Conservation (phyloP, 2,329 filamentous ascomycete species). For the Colletotrichum lupini region DNA sequence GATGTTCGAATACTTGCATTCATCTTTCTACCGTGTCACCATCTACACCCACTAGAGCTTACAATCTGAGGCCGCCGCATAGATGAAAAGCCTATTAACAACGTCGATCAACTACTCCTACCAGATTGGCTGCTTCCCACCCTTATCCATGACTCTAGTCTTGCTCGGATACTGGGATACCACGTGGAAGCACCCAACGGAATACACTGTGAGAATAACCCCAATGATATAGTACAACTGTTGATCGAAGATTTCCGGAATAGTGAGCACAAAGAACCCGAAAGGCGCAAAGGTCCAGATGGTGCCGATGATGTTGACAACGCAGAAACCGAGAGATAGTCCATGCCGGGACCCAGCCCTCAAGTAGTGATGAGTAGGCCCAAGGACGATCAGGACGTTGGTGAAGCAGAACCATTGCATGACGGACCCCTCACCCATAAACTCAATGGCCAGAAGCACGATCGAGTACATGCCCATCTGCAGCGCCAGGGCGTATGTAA, state of each 20-base stretch:
- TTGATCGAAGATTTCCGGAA: conserved; percentile 2
- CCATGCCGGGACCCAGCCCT: conserved; percentile 21
- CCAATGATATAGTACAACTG: conserved; percentile 8
- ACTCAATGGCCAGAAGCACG: conserved; percentile 16
- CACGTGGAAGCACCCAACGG: conserved; percentile 2
- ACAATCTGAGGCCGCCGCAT: too few relatives aligned
- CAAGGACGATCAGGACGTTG: conserved; percentile 30
- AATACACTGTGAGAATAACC: not conserved
- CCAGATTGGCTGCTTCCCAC: conserved; percentile 7
- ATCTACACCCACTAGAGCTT: too few relatives aligned
- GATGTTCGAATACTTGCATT: too few relatives aligned
- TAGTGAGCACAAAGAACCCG: not conserved
- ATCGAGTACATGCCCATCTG: conserved; percentile 29
- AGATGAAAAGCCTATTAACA: too few relatives aligned
- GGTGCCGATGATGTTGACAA: conserved; percentile 17
- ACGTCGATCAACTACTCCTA: not conserved
- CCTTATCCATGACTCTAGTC: not conserved
- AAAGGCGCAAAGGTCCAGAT: conserved; percentile 11
- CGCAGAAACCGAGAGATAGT: conserved; percentile 25
- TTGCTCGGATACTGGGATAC: conserved; percentile 16
- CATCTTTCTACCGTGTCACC: too few relatives aligned
- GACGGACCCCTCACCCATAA: conserved; percentile 28
- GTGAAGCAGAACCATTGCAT: conserved; percentile 34
- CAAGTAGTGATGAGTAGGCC: conserved; percentile 27
- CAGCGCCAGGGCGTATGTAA: conserved; percentile 8